Percentiles rank a stretch among this genome's conserved stretches.
Evolutionary conservation across 2,329 filamentous ascomycete species (phyloP).

Genomic region (Immersiporthe knoxdaviesiana): DNA sequence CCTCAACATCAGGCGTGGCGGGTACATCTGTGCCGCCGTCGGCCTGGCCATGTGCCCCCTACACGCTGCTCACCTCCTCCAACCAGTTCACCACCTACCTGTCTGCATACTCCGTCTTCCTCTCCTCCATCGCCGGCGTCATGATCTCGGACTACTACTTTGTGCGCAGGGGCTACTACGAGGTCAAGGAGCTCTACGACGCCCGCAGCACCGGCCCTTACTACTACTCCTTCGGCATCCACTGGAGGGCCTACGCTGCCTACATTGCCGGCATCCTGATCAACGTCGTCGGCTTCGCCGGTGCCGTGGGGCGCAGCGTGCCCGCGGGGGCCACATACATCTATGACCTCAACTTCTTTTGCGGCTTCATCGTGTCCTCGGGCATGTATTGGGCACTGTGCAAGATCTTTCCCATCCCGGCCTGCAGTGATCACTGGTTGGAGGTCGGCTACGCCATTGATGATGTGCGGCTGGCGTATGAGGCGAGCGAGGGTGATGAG

Average conservation of each 20-base stretch:
- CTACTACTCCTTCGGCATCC: conserved; percentile 72
- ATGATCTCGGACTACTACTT: conserved; percentile 88
- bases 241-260: conserved; percentile 82
- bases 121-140: conserved; percentile 92
- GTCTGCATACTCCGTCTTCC: conserved; percentile 88
- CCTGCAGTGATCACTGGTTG: conserved; percentile 75
- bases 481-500: conserved; percentile 33
- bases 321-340: conserved; percentile 81
- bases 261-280: conserved; percentile 84
- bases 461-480: conserved; percentile 54
- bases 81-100: conserved; percentile 93
- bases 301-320: conserved; percentile 72
- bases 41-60: conserved; percentile 87
- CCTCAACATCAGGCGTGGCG: conserved; percentile 83
- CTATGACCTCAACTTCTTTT: conserved; percentile 91
- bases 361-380: conserved; percentile 74
- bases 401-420: conserved; percentile 71
- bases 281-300: conserved; percentile 90
- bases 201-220: conserved; percentile 70
- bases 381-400: conserved; percentile 72
- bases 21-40: conserved; percentile 80
- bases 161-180: conserved; percentile 80
- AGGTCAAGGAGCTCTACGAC: conserved; percentile 79
- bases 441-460: conserved; percentile 71
- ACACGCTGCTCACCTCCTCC: conserved; percentile 72